A percentile compares a stretch with the other conserved stretches of the same genome.
These are phyloP conservation scores for Xylaria flabelliformis DNA, from an alignment of 495 filamentous ascomycete species.

Conservation along the genomic window DNA sequence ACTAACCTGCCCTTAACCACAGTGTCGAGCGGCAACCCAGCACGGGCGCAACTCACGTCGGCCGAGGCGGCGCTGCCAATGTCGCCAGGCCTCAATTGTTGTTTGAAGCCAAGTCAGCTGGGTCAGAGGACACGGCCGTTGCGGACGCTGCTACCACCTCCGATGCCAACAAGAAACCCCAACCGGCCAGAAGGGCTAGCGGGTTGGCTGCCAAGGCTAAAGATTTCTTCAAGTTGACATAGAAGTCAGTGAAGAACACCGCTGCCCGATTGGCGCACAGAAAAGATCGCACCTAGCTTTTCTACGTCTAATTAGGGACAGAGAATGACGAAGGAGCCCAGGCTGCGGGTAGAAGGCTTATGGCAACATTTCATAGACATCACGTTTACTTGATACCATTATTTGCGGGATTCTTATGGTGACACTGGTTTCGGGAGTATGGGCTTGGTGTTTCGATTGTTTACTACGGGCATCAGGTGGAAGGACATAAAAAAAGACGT, in stretches of 20 bases:
- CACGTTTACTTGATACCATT: constrained; percentile 1
- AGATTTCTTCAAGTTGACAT: constrained; percentile 60
- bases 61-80: constrained; percentile 65
- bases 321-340: neutral
- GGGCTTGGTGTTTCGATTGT: neutral
- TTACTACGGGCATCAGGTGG: neutral
- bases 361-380: neutral
- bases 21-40: constrained; percentile 50
- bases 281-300: neutral
- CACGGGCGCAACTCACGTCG: constrained; percentile 51
- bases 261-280: neutral
- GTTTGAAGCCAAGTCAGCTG: neutral
- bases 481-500: neutral
- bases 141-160: constrained; percentile 29
- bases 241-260: constrained; percentile 29
- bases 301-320: neutral
- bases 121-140: neutral
- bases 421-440: neutral
- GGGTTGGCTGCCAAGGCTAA: constrained; percentile 61
- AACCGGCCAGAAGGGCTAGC: constrained; percentile 8
- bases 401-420: neutral
- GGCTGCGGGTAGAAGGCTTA: neutral
- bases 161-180: constrained; percentile 29
- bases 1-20: constrained; percentile 7
- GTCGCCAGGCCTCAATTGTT: constrained; percentile 45